A percentile compares a stretch with the other conserved stretches of the same genome.
Evolutionary conservation across 495 filamentous ascomycete species (phyloP).

Genomic region (Aspergillus wentii): DNA sequence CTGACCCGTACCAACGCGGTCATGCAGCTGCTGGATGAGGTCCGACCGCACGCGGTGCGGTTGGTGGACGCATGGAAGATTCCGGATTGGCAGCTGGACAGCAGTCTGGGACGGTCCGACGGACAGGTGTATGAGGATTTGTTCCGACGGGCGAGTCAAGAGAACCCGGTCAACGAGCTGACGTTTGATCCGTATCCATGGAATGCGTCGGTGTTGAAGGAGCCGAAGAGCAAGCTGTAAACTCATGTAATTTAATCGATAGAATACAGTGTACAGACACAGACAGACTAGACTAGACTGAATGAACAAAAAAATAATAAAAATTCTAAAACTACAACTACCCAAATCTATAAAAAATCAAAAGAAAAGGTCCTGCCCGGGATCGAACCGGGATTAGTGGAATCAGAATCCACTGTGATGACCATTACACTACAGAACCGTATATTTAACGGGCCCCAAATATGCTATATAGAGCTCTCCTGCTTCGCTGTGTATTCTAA

Average conservation of each 20-base stretch:
- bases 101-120: slow-evolving; percentile 57
- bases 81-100: slow-evolving; percentile 66
- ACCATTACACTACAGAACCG: not conserved
- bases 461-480: no score
- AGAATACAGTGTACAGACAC: no score
- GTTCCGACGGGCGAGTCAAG: slow-evolving; percentile 58
- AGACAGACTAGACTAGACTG: no score
- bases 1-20: slow-evolving; percentile 55
- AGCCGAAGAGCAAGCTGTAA: slow-evolving; percentile 38
- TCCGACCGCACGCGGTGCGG: slow-evolving; percentile 61
- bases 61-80: slow-evolving; percentile 66
- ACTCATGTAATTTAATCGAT: not conserved
- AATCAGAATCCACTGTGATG: not conserved
- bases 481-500: not conserved
- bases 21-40: slow-evolving; percentile 59
- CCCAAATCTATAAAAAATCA: not conserved
- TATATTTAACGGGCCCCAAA: not conserved
- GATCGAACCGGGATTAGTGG: slow-evolving; percentile 32
- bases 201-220: slow-evolving; percentile 52
- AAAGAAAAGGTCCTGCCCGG: slow-evolving; percentile 32
- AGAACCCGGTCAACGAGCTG: slow-evolving; percentile 64
- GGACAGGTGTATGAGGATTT: slow-evolving; percentile 67
- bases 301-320: not conserved
- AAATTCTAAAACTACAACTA: not conserved
- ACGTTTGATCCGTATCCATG: slow-evolving; percentile 65